A percentile compares a stretch with the other conserved stretches of the same genome.
Evolutionary conservation across 2,329 filamentous ascomycete genomes (phyloP).

Genomic region (Diaporthe longicolla): DNA sequence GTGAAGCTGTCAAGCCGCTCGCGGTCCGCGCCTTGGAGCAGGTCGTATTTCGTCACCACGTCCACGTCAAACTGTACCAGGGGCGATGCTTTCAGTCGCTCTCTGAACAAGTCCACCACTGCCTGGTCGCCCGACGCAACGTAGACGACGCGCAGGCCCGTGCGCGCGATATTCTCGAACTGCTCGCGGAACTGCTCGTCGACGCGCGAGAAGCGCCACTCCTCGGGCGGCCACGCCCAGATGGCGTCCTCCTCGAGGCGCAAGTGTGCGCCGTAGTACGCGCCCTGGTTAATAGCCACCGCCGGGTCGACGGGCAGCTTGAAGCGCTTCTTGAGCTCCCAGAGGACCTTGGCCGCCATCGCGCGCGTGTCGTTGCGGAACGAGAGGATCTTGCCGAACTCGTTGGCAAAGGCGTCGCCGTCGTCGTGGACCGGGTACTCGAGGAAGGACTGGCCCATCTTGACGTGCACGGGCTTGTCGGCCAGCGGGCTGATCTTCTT

Average conservation of each 20-base stretch:
- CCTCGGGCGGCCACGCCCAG: constrained; percentile 49
- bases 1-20: constrained; percentile 46
- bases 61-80: constrained; percentile 43
- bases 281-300: constrained; percentile 45
- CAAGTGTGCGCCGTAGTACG: constrained; percentile 52
- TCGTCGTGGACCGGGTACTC: constrained; percentile 55
- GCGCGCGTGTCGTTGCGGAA: constrained; percentile 51
- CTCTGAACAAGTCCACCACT: constrained; percentile 48
- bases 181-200: constrained; percentile 52
- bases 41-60: constrained; percentile 52
- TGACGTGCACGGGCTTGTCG: constrained; percentile 48
- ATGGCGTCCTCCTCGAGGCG: constrained; percentile 52
- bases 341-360: constrained; percentile 49
- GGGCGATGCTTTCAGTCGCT: constrained; percentile 38
- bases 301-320: constrained; percentile 47
- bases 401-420: constrained; percentile 51
- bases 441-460: constrained; percentile 53
- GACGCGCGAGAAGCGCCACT: constrained; percentile 51
- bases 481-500: constrained; percentile 43
- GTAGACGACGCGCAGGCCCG: constrained; percentile 49
- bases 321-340: constrained; percentile 45
- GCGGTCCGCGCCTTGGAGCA: constrained; percentile 46
- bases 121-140: constrained; percentile 50
- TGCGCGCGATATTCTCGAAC: constrained; percentile 46
- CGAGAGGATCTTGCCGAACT: constrained; percentile 53